Base-by-base conservation (phyloP, 2,329 filamentous ascomycete species). In the Macrophomina phaseolina region DNA sequence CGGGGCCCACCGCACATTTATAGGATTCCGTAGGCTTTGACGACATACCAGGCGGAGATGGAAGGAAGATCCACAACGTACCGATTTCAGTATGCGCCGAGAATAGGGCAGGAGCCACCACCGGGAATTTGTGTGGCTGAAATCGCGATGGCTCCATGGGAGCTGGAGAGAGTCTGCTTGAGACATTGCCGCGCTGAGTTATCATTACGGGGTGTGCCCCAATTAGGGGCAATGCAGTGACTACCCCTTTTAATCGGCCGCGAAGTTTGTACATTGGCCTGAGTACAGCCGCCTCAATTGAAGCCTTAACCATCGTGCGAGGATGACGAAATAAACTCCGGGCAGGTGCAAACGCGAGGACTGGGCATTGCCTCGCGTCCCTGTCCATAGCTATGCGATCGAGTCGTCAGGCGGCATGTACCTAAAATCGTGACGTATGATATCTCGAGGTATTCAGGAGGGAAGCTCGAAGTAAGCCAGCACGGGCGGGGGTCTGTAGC, bases 361-460 rank as follows among this genome's bases (percentile, higher is more conserved):
- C 58, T 36, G 58, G 28, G 42, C 58, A 23, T 12, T 23, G 30
- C 12, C 58, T 62, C 58, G 34, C 32, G 23, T 36, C 45, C 58
- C 58, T 62, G 51, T 14, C 32, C 14, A 48, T 18, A 3, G 30
- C 14, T 36, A 28, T 28, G 58, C 58, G 58, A 62, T 62, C 58
- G 58, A 49, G 45, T 28, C n/a, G 58, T 16, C 14, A n/a, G 32
- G 58, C 58, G 42, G 58, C 56, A 34, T 61, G 42, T 61, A 7
- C 40, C 42, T 62, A 11, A 28, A 30, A 49, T 62, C 58, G 58
- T 62, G 58, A 62, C 58, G 58, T 62, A 23, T 23, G 23, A 23
- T 23, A 60, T 48, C 11, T 30, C 45, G n/a, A 11, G 58, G 18
- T 14, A n/a, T 49, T 49, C 34, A 28, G 45, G 45, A 60, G 56